Evolutionary conservation across 148 eudicot species (phyloP).

Genomic region (Rhododendron simsii): DNA sequence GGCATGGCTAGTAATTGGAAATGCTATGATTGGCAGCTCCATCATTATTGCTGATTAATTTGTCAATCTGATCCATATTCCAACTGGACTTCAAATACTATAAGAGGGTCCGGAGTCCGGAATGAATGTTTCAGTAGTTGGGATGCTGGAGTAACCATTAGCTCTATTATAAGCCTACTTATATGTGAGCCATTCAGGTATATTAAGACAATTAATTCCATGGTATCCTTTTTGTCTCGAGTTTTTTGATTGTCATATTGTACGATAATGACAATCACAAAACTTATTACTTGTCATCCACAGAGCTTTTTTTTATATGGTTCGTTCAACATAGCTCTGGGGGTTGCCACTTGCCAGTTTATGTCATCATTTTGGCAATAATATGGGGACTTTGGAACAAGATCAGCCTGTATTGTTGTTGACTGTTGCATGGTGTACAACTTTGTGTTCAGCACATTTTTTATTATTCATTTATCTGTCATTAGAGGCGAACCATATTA

Average conservation of each 20-base stretch:
- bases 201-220: background rate
- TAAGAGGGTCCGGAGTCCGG: background rate
- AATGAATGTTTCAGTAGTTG: background rate
- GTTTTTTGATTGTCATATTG: background rate
- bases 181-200: background rate
- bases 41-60: background rate
- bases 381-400: background rate
- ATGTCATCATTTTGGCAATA: background rate
- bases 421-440: background rate
- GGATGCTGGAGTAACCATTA: background rate
- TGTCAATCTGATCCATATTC: background rate
- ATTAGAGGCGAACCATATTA: constrained; percentile 18
- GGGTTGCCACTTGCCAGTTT: background rate
- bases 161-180: background rate
- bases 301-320: background rate
- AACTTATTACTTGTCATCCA: background rate
- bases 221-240: background rate
- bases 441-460: background rate
- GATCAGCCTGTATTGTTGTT: background rate
- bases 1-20: background rate
- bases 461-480: background rate
- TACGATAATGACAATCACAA: background rate
- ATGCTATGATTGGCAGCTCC: background rate
- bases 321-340: background rate
- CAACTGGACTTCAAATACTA: background rate